A percentile compares a stretch with the other conserved stretches of the same genome.
These are phyloP conservation scores for Colletotrichum phormii DNA, from an alignment of 2,329 filamentous ascomycete species.

Conservation along the genomic window DNA sequence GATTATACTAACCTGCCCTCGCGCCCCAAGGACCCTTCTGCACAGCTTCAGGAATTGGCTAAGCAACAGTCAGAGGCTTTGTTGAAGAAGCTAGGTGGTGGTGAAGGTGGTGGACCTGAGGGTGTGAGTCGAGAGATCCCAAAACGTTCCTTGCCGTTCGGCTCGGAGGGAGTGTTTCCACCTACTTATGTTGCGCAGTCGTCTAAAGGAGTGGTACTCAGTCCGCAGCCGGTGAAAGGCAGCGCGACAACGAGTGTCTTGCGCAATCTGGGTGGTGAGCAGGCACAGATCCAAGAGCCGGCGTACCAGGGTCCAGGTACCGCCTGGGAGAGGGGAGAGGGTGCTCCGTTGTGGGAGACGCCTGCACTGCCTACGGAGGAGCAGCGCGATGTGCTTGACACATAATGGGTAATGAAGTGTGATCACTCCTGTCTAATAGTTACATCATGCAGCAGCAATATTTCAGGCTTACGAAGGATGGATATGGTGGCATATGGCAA, in stretches of 20 bases:
- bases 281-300: slow-evolving; percentile 52
- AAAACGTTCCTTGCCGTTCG: slow-evolving; percentile 62
- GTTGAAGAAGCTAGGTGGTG: slow-evolving; percentile 61
- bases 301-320: slow-evolving; percentile 63
- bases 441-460: slow-evolving; percentile 29
- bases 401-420: slow-evolving; percentile 39
- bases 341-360: slow-evolving; percentile 48
- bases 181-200: slow-evolving; percentile 58
- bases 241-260: slow-evolving; percentile 49
- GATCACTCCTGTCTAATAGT: slow-evolving; percentile 19
- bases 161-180: slow-evolving; percentile 60
- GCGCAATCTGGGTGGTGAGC: slow-evolving; percentile 44
- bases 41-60: slow-evolving; percentile 77
- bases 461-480: not conserved
- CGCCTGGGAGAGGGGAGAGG: slow-evolving; percentile 64
- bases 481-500: not conserved
- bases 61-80: slow-evolving; percentile 74
- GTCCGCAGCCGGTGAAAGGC: slow-evolving; percentile 57
- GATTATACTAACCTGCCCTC: slow-evolving; percentile 65
- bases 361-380: slow-evolving; percentile 53
- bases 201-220: slow-evolving; percentile 47
- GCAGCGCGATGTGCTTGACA: slow-evolving; percentile 54
- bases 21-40: slow-evolving; percentile 73
- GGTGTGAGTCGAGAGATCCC: slow-evolving; percentile 58
- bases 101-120: slow-evolving; percentile 41